Base-by-base conservation (phyloP, 2,329 filamentous ascomycete species). In the Botryotinia convoluta region DNA sequence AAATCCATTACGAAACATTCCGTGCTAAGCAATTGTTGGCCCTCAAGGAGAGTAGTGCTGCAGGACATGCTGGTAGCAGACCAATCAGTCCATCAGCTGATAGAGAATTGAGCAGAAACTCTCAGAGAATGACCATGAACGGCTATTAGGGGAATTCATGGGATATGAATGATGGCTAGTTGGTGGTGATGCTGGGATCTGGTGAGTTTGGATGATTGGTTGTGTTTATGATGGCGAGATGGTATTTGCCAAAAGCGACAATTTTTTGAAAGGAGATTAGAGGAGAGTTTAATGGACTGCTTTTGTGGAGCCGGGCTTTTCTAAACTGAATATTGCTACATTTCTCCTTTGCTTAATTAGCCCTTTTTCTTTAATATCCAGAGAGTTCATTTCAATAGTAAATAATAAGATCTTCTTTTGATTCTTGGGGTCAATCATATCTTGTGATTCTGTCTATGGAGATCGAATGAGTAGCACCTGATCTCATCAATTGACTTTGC, bases 1-100 rank as follows among this genome's bases (percentile, higher is more conserved):
- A 99, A 87, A 99, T 98, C 85, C 96, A 99, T 89, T 99, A 99
- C 88, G 96, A 99, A 88, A 97, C 94, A 74, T 99, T 99, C 95
- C 95, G 96, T 85, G 95, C 96, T 81, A 99, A 99, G 91, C 96
- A 99, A 85, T 88, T 99, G 81, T 87, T 99, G 82, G 96, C 96
- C 74, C 89, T 99, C 83, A 99, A 98, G 90, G 96, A 99, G 88
- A 97, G 93, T 88, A 97, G 93, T 82, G 93, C 94, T 79, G 93
- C 94, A 73, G 81, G 82, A 76, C 87, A 90, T 86, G 83, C 90
- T 79, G 90, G 91, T 77, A 96, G 93, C 86, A 89, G 95, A 83
- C 96, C 96, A 81, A 99, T 99, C 87, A 97, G 93, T 83, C 96
- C 96, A 75, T 89, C 94, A 75, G 95, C 96, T 73, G 96, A 99